Conservation (phyloP, 768 basidiomycete genomes). For the Boletus rufocinnamomeus region DNA sequence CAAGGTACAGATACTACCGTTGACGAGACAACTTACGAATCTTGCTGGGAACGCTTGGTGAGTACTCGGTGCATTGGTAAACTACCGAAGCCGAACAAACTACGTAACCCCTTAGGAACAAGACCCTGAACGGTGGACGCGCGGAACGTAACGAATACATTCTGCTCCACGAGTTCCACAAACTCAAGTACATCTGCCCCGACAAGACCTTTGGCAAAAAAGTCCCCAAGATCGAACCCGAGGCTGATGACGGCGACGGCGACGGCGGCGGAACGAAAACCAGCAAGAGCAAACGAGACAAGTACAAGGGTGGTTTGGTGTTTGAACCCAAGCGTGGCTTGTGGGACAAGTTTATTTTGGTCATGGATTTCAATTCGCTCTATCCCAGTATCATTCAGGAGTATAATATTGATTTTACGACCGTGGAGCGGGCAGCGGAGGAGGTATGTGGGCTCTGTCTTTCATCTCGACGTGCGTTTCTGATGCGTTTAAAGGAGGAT, state of each 20-base stretch:
- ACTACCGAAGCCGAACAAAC: neutral
- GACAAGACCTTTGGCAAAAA: conserved; percentile 92
- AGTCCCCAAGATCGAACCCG: conserved; percentile 47
- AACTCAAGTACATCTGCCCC: conserved; percentile 93
- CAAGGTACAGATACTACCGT: conserved; percentile 90
- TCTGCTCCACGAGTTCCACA: conserved; percentile 96
- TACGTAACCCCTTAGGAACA: conserved; percentile 64
- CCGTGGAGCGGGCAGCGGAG: conserved; percentile 71
- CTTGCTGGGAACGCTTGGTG: conserved; percentile 97
- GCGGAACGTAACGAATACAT: conserved; percentile 99
- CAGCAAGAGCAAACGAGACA: conserved; percentile 78
- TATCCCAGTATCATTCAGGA: conserved; percentile 99
- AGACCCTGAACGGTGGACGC: conserved; percentile 94
- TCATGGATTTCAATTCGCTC: conserved; percentile 99
- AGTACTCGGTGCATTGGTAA: conserved; percentile 22
- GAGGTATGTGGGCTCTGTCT: conserved; percentile 42
- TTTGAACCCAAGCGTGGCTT: conserved; percentile 95
- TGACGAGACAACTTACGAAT: conserved; percentile 93
- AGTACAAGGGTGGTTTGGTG: conserved; percentile 98
- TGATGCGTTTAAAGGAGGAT: conserved; percentile 50
- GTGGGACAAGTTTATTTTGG: conserved; percentile 95
- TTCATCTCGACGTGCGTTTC: neutral
- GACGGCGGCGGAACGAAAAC: conserved; percentile 46
- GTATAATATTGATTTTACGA: conserved; percentile 99
- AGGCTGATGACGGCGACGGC: conserved; percentile 58